Evolutionary conservation across 139 green algal species (phyloP), one percentile per base, ranked within the genome.

Genomic region (Spirogloea muscicola): DNA sequence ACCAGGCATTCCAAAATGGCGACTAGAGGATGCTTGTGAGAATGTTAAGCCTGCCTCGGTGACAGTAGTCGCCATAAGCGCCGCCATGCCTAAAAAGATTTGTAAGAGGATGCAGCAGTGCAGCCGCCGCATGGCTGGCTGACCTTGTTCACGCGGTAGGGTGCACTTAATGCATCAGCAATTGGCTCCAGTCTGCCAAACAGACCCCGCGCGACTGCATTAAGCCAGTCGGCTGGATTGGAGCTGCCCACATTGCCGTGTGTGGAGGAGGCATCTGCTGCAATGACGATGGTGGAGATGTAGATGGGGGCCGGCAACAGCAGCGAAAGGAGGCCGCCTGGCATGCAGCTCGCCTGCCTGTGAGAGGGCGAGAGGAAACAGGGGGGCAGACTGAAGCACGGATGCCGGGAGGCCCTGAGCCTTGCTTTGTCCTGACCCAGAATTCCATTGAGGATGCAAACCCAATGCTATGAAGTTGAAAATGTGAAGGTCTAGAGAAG

Each of bases 251-350:
- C 9, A 55, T n/a, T n/a, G n/a, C n/a, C n/a, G n/a, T n/a, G 37
- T 68, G 13, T 68, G 27, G 46, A 13, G 9, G 46, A 34, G 16
- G 63, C 21, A 13, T 72, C 63, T 33, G 7, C 31, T 9, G 63
- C 63, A 4, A 72, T 40, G 3, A 27, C 77, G 39, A 96, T 9
- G 1, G 60, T 55, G 37, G 49, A 3, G 16, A 94, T 59, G 57
- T 71, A 68, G n/a, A 97, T 69, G 0, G 92, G 91, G 2, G 43
- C 49, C 1, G 34, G 46, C 49, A 97, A 68, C 3, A 93, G 25
- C 6, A 52, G 38, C 1, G 68, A 72, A 48, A 96, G 83, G 43
- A 76, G 68, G 34, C 57, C 68, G 31, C 63, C 63, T 72, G 63
- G 16, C 60, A 16, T 69, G 10, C 60, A 10, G 37, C n/a, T 63